phyloP scores from a whole-genome alignment of 805 yeast species.

The Candida ipomoeae region DNA sequence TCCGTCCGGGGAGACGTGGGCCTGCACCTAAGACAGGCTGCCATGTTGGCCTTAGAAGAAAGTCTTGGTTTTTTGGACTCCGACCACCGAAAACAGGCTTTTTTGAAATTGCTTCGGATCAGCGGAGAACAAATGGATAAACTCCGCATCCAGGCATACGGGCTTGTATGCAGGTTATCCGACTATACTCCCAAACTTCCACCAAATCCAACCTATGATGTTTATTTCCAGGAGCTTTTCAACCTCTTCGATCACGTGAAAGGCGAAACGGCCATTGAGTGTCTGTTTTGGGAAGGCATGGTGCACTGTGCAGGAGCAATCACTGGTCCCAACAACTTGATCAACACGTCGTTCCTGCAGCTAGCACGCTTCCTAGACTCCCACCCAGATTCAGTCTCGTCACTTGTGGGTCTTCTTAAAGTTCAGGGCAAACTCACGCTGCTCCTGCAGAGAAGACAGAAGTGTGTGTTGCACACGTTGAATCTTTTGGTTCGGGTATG shows the following conservation, averaged over 20 bases:
- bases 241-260: slow-evolving; percentile 11
- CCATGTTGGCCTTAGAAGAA: slow-evolving; percentile 25
- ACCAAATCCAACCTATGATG: slow-evolving; percentile 5
- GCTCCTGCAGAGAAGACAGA: slow-evolving; percentile 18
- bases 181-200: not conserved
- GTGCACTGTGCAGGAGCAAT: slow-evolving; percentile 53
- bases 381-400: not conserved
- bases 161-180: slow-evolving; percentile 27
- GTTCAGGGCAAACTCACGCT: slow-evolving; percentile 11
- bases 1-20: slow-evolving; percentile 94
- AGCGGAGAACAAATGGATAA: slow-evolving; percentile 62
- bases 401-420: slow-evolving; percentile 19
- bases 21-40: slow-evolving; percentile 56
- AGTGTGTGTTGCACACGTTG: slow-evolving; percentile 23
- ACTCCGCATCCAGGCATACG: slow-evolving; percentile 42
- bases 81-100: not conserved
- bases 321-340: slow-evolving; percentile 44
- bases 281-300: slow-evolving; percentile 52
- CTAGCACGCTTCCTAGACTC: slow-evolving; percentile 10
- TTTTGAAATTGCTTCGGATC: slow-evolving; percentile 47
- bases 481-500: slow-evolving; percentile 35
- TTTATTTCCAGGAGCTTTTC: slow-evolving; percentile 22
- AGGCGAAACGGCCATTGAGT: not conserved
- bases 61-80: not conserved
- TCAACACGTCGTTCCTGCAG: slow-evolving; percentile 39